These are phyloP conservation scores for Debaryomyces castellii DNA, from an alignment of 805 yeast species.

Conservation along the genomic window DNA sequence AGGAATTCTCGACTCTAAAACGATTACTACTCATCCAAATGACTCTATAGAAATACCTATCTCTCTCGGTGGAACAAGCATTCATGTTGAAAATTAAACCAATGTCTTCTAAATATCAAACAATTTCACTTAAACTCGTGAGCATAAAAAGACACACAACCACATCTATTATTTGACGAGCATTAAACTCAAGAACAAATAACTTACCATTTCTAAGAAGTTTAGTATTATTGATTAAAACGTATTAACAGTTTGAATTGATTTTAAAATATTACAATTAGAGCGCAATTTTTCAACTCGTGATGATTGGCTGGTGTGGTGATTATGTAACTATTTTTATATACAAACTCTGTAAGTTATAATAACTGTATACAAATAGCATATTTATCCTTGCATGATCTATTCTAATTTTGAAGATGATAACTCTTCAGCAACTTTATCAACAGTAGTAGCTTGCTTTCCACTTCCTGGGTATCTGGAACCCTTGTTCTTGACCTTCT, in stretches of 20 bases:
- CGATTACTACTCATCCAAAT: too few species aligned
- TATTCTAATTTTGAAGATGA: constrained; percentile 36
- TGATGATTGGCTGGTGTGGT: constrained; percentile 19
- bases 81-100: too few species aligned
- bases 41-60: too few species aligned
- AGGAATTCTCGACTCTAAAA: too few species aligned
- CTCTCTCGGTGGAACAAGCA: too few species aligned
- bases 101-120: too few species aligned
- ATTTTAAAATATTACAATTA: constrained; percentile 1
- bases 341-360: background rate
- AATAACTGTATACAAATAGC: background rate
- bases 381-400: background rate
- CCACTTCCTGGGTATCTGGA: constrained; percentile 76
- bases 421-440: constrained; percentile 34
- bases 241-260: background rate
- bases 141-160: too few species aligned
- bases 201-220: constrained; percentile 1
- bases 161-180: background rate
- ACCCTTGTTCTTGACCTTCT: constrained; percentile 85
- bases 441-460: constrained; percentile 15
- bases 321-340: constrained; percentile 5
- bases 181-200: background rate
- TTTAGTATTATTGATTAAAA: background rate
- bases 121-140: too few species aligned
- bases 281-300: constrained; percentile 15